phyloP scores from a whole-genome alignment of 2,329 filamentous ascomycete species.

The Dactylellina cionopaga region DNA sequence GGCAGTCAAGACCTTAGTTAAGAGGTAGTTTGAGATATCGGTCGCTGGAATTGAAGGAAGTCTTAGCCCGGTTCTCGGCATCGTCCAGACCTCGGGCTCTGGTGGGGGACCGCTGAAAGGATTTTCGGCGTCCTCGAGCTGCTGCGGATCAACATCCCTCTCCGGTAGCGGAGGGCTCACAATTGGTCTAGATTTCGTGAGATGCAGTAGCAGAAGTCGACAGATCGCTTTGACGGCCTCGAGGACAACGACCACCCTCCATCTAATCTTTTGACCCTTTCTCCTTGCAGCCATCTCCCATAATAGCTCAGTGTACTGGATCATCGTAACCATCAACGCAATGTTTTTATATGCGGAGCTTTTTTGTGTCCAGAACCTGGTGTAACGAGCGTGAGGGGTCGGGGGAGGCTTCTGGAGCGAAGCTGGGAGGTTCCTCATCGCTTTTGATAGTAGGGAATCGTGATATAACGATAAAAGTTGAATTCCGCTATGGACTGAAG shows the following conservation, averaged over 20 bases:
- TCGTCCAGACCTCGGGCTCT: constrained; percentile 76
- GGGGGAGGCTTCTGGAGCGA: constrained; percentile 54
- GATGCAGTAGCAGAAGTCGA: constrained; percentile 57
- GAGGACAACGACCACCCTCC: constrained; percentile 85
- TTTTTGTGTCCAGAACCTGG: constrained; percentile 72
- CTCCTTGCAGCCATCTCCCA: constrained; percentile 97
- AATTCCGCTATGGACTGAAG: constrained; percentile 79
- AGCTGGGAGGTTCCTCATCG: constrained; percentile 68
- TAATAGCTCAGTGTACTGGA: constrained; percentile 93
- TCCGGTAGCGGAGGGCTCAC: constrained; percentile 86
- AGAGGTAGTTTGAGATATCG: constrained; percentile 83
- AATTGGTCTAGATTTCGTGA: constrained; percentile 72
- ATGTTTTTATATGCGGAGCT: constrained; percentile 79
- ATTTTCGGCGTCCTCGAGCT: constrained; percentile 64
- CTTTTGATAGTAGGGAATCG: constrained; percentile 80
- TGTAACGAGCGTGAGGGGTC: constrained; percentile 72
- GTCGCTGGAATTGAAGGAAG: constrained; percentile 84
- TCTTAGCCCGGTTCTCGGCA: constrained; percentile 91
- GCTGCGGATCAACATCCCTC: constrained; percentile 77
- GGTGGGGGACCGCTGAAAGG: constrained; percentile 55
- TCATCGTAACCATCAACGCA: constrained; percentile 83
- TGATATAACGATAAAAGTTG: constrained; percentile 93
- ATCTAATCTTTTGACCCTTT: constrained; percentile 80
- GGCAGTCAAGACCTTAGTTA: constrained; percentile 88
- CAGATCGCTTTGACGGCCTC: constrained; percentile 68